These are phyloP conservation scores for Ustilago trichophora DNA, from an alignment of 1,284 basidiomycete species.

Conservation along the genomic window DNA sequence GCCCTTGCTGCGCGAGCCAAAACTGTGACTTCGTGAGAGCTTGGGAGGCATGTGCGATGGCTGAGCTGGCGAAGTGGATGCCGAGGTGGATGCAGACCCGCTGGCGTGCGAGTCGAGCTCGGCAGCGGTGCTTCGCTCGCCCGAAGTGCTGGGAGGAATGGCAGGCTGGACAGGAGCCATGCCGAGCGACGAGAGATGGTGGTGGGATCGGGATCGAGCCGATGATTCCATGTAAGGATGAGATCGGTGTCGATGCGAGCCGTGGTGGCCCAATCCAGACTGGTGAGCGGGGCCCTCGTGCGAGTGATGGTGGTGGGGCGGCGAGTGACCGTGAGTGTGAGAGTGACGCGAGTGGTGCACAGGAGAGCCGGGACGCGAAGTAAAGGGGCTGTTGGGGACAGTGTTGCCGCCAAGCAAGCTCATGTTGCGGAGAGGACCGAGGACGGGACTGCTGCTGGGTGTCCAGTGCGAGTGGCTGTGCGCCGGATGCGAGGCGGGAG, in stretches of 20 bases:
- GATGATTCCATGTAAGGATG: slow-evolving; percentile 58
- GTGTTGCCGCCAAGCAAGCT: slow-evolving; percentile 60
- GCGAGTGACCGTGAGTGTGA: slow-evolving; percentile 17
- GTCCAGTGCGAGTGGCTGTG: slow-evolving; percentile 54
- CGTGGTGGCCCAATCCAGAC: slow-evolving; percentile 61
- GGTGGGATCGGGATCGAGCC: slow-evolving; percentile 58
- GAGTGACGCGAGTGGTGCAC: slow-evolving; percentile 38
- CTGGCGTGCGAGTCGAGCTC: slow-evolving; percentile 34
- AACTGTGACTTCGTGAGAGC: slow-evolving; percentile 48
- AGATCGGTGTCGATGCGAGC: slow-evolving; percentile 60
- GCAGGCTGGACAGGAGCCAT: slow-evolving; percentile 29
- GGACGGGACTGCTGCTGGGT: slow-evolving; percentile 63
- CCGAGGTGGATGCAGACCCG: slow-evolving; percentile 45
- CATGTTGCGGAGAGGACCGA: slow-evolving; percentile 64
- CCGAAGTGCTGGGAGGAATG: slow-evolving; percentile 54
- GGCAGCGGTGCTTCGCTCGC: slow-evolving; percentile 61
- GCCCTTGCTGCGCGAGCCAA: slow-evolving; percentile 45
- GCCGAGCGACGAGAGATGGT: slow-evolving; percentile 58
- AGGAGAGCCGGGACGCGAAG: slow-evolving; percentile 60
- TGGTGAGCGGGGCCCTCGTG: slow-evolving; percentile 60
- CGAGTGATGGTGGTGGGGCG: slow-evolving; percentile 39
- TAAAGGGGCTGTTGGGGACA: slow-evolving; percentile 60
- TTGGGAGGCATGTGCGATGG: slow-evolving; percentile 39
- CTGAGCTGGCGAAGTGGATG: slow-evolving; percentile 49
- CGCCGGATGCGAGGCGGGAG: slow-evolving; percentile 7